Evolutionary conservation across 1,284 basidiomycete genomes (phyloP).

Genomic region (Thecaphora frezii): DNA sequence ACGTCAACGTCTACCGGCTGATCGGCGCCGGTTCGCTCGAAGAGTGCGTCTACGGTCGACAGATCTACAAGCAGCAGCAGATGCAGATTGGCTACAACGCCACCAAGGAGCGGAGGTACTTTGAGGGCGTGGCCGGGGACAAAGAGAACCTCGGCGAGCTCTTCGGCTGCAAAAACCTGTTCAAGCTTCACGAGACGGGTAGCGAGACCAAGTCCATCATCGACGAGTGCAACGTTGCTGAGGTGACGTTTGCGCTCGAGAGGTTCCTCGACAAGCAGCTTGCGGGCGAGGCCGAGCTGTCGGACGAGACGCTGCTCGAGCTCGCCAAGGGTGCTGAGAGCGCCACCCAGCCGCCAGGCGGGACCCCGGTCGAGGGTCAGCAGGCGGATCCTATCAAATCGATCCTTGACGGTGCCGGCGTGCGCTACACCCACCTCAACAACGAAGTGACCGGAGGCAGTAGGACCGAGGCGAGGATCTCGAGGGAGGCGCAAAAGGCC

Average conservation of each 20-base stretch:
- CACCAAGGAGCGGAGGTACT: slow-evolving; percentile 65
- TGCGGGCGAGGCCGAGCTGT: slow-evolving; percentile 7
- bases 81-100: slow-evolving; percentile 75
- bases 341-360: neutral
- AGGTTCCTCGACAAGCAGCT: slow-evolving; percentile 11
- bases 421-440: slow-evolving; percentile 20
- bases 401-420: slow-evolving; percentile 24
- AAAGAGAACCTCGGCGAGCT: slow-evolving; percentile 73
- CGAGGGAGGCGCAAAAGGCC: slow-evolving; percentile 1
- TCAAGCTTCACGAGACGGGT: slow-evolving; percentile 70
- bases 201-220: slow-evolving; percentile 35
- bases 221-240: slow-evolving; percentile 38
- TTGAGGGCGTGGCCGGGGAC: slow-evolving; percentile 77
- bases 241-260: slow-evolving; percentile 25
- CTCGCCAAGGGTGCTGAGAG: slow-evolving; percentile 9
- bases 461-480: slow-evolving; percentile 2
- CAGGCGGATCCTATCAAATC: slow-evolving; percentile 12
- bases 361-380: neutral
- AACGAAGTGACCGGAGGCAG: slow-evolving; percentile 9
- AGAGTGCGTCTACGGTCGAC: slow-evolving; percentile 71
- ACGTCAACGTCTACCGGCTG: slow-evolving; percentile 43
- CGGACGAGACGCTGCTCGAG: slow-evolving; percentile 15
- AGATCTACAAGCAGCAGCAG: slow-evolving; percentile 85
- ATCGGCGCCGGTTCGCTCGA: slow-evolving; percentile 45
- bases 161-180: slow-evolving; percentile 79